phyloP scores from a whole-genome alignment of 208 protist species.

The Trypanosomatidae sp. region DNA sequence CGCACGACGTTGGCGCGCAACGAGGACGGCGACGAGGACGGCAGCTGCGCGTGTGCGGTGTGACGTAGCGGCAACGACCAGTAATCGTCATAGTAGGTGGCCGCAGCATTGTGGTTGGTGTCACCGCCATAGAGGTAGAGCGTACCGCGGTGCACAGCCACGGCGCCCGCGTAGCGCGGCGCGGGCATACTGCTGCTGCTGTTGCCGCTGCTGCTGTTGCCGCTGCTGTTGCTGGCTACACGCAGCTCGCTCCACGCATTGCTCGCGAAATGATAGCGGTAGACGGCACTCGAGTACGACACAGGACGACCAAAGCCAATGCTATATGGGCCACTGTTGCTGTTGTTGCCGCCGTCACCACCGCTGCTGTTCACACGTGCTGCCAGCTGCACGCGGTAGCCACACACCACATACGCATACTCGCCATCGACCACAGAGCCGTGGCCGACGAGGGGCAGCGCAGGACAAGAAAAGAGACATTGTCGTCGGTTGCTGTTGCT shows the following conservation, averaged over 20 bases:
- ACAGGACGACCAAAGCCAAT: neutral
- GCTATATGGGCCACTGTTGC: neutral
- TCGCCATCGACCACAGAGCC: constrained; percentile 30
- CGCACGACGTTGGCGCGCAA: no score
- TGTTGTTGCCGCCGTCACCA: neutral
- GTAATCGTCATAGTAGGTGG: constrained; percentile 59
- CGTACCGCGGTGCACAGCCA: constrained; percentile 25
- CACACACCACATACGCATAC: constrained; percentile 52
- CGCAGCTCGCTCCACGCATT: constrained; percentile 14
- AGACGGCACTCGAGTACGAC: constrained; percentile 34
- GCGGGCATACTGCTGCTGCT: constrained; percentile 1
- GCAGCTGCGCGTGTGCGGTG: constrained; percentile 2
- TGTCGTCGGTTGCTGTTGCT: no score
- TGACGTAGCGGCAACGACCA: constrained; percentile 18
- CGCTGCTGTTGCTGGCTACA: neutral
- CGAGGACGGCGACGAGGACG: no score
- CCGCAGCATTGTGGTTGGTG: constrained; percentile 12
- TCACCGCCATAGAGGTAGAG: constrained; percentile 74
- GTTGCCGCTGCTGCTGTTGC: neutral
- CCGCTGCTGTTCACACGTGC: neutral
- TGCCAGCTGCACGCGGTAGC: constrained; percentile 15
- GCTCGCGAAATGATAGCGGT: constrained; percentile 23
- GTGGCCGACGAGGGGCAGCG: constrained; percentile 38
- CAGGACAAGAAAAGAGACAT: no score
- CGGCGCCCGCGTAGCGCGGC: constrained; percentile 33